These are phyloP conservation scores for Saturnispora zaruensis DNA, from an alignment of 805 yeast species.

Conservation along the genomic window DNA sequence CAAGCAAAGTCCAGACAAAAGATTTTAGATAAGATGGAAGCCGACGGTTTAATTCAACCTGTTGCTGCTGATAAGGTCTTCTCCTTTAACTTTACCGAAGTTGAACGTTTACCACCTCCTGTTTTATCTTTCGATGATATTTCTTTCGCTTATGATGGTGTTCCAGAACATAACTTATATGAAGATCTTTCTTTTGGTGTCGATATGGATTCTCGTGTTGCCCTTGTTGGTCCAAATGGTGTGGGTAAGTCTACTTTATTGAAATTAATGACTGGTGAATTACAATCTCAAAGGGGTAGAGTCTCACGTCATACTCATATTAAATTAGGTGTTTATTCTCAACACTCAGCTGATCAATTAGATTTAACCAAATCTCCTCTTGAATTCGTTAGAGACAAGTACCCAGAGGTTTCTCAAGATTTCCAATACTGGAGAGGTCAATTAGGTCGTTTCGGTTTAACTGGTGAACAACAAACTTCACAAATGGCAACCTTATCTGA, in stretches of 20 bases:
- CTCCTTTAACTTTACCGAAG: slow-evolving; percentile 88
- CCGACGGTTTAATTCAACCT: slow-evolving; percentile 91
- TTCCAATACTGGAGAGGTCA: slow-evolving; percentile 98
- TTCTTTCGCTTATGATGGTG: slow-evolving; percentile 83
- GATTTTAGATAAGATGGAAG: slow-evolving; percentile 99
- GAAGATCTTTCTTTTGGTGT: slow-evolving; percentile 92
- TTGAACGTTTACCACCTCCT: slow-evolving; percentile 97
- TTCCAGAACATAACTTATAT: slow-evolving; percentile 77
- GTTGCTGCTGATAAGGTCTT: slow-evolving; percentile 91
- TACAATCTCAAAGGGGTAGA: slow-evolving; percentile 86
- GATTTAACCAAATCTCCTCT: slow-evolving; percentile 92
- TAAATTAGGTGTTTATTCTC: slow-evolving; percentile 97
- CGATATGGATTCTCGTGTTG: slow-evolving; percentile 98
- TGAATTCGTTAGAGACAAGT: slow-evolving; percentile 94
- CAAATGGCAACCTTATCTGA: slow-evolving; percentile 98
- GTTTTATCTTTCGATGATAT: slow-evolving; percentile 94
- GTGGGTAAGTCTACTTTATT: slow-evolving; percentile 95
- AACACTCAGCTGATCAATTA: slow-evolving; percentile 97
- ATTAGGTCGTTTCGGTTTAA: slow-evolving; percentile 94
- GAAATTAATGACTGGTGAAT: slow-evolving; percentile 93
- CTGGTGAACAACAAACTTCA: slow-evolving; percentile 98
- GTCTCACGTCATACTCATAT: slow-evolving; percentile 96
- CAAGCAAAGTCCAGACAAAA: slow-evolving; percentile 99
- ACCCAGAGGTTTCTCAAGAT: slow-evolving; percentile 85
- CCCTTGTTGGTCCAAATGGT: slow-evolving; percentile 98